Evolutionary conservation across 768 basidiomycete species (phyloP).

Genomic region (Filobasidium floriforme): DNA sequence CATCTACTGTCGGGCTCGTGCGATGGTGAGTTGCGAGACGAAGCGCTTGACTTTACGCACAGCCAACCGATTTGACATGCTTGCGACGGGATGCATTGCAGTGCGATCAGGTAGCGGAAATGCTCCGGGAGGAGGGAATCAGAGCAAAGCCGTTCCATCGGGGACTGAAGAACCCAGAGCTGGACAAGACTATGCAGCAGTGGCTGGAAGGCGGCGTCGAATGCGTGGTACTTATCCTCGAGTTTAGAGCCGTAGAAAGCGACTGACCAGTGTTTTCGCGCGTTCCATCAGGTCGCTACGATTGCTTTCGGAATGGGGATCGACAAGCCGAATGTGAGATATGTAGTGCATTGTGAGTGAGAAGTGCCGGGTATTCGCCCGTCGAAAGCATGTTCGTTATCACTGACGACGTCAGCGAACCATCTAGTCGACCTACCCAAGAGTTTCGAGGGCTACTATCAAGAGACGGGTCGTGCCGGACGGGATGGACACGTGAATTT

Average conservation of each 20-base stretch:
- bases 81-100: constrained; percentile 16
- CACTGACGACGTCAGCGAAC: not conserved
- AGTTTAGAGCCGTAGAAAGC: not conserved
- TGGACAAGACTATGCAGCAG: constrained; percentile 29
- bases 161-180: constrained; percentile 17
- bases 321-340: constrained; percentile 45
- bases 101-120: constrained; percentile 36
- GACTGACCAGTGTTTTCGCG: not conserved
- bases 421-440: constrained; percentile 38
- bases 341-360: constrained; percentile 42
- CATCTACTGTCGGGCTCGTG: constrained; percentile 38
- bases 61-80: not conserved
- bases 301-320: constrained; percentile 47
- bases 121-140: constrained; percentile 31
- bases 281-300: constrained; percentile 31
- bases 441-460: constrained; percentile 45
- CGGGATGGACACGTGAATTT: constrained; percentile 43
- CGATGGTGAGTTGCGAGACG: constrained; percentile 26
- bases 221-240: constrained; percentile 6
- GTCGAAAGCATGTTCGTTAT: not conserved
- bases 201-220: constrained; percentile 24
- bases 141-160: constrained; percentile 35
- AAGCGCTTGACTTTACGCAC: not conserved
- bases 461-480: constrained; percentile 45
- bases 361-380: not conserved